A percentile compares a stretch with the other conserved stretches of the same genome.
Conservation (phyloP, 108 stramenopile genomes). For the Fragilariopsis cylindrus region DNA sequence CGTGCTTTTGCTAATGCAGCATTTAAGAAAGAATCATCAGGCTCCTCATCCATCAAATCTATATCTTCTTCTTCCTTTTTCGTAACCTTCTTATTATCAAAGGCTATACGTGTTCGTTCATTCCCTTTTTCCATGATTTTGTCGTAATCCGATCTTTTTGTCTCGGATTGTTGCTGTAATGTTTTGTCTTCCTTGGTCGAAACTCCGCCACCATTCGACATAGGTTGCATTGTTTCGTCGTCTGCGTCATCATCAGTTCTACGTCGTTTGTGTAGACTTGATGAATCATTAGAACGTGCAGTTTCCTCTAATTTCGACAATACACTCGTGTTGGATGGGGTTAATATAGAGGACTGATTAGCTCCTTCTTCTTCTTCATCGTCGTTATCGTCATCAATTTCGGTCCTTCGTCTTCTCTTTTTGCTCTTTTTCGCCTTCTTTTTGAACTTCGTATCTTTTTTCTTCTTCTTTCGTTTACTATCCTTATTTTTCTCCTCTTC, state of each 20-base stretch:
- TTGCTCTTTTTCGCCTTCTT: constrained; percentile 62
- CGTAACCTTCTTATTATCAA: constrained; percentile 29
- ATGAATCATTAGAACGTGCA: constrained; percentile 13
- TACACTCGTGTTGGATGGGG: constrained; percentile 10
- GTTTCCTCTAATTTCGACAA: constrained; percentile 47
- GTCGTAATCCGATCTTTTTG: constrained; percentile 61
- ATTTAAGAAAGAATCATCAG: constrained; percentile 85
- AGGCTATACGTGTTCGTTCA: constrained; percentile 59
- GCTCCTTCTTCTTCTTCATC: constrained; percentile 36
- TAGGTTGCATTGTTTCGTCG: constrained; percentile 27
- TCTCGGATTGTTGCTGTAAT: constrained; percentile 26
- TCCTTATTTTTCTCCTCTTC: constrained; percentile 49
- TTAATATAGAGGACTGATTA: not conserved
- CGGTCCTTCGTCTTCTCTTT: constrained; percentile 47
- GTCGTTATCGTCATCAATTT: constrained; percentile 44
- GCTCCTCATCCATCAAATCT: constrained; percentile 51
- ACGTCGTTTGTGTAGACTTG: constrained; percentile 44
- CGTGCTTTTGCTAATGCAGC: constrained; percentile 90
- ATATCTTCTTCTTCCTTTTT: not conserved
- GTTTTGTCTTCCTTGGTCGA: constrained; percentile 20
- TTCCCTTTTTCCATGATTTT: constrained; percentile 85
- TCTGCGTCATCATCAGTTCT: constrained; percentile 41
- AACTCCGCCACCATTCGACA: constrained; percentile 10
- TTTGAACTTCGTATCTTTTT: constrained; percentile 54
- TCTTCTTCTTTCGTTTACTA: constrained; percentile 43